Evolutionary conservation across 257 asterid genomes (phyloP).

Genomic region (Knoxia roxburghii): DNA sequence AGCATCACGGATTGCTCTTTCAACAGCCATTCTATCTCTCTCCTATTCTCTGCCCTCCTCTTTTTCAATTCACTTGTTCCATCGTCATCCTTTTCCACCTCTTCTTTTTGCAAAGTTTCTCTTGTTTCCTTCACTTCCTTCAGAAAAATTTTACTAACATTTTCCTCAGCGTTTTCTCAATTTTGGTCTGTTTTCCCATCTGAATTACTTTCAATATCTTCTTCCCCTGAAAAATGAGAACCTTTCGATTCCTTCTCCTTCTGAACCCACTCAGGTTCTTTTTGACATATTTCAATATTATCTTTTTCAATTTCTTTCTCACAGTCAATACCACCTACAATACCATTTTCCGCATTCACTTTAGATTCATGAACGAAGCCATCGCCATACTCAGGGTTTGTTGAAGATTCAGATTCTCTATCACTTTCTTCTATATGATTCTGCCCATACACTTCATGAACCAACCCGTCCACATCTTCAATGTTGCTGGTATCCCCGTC

Average conservation of each 20-base stretch:
- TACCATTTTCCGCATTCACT: slow-evolving; percentile 30
- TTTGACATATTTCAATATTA: slow-evolving; percentile 20
- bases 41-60: slow-evolving; percentile 72
- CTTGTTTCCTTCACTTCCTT: slow-evolving; percentile 35
- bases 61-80: slow-evolving; percentile 55
- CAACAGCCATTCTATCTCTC: slow-evolving; percentile 72
- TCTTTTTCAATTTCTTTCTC: slow-evolving; percentile 31
- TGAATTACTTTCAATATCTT: slow-evolving; percentile 32
- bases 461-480: slow-evolving; percentile 27
- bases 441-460: slow-evolving; percentile 22
- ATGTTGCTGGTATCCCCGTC: slow-evolving; percentile 34
- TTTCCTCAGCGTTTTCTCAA: slow-evolving; percentile 30
- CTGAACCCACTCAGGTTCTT: slow-evolving; percentile 26
- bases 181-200: slow-evolving; percentile 27
- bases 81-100: slow-evolving; percentile 31
- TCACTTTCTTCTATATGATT: slow-evolving; percentile 30
- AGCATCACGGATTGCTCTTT: slow-evolving; percentile 91
- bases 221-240: slow-evolving; percentile 29
- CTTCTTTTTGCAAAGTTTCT: slow-evolving; percentile 30
- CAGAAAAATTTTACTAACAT: slow-evolving; percentile 16
- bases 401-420: slow-evolving; percentile 35
- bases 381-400: no score
- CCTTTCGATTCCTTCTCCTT: slow-evolving; percentile 25
- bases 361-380: slow-evolving; percentile 29
- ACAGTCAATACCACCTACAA: slow-evolving; percentile 17